These are phyloP conservation scores for Podaxis sp. DNA, from an alignment of 768 basidiomycete species.

Conservation along the genomic window DNA sequence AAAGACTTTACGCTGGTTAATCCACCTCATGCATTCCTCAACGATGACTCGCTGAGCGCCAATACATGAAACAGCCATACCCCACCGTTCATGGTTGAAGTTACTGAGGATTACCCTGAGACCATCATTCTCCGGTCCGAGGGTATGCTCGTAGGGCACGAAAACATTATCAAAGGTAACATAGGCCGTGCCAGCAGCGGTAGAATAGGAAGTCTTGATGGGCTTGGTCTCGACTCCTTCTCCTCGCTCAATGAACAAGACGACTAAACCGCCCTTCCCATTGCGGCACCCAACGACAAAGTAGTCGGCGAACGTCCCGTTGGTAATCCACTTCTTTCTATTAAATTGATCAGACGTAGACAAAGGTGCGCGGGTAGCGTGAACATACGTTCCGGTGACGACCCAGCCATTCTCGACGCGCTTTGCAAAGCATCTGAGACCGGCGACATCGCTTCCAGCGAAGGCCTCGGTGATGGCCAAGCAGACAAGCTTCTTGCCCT, in stretches of 20 bases:
- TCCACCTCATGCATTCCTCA: conserved; percentile 82
- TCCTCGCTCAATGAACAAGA: conserved; percentile 32
- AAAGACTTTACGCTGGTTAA: conserved; percentile 81
- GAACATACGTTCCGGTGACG: conserved; percentile 74
- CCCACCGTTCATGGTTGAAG: conserved; percentile 91
- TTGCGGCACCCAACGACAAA: conserved; percentile 64
- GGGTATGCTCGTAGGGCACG: conserved; percentile 84
- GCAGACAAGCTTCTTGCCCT: conserved; percentile 69
- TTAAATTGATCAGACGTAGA: not conserved
- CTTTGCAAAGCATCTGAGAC: conserved; percentile 69
- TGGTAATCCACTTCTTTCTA: conserved; percentile 78
- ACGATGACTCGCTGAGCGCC: conserved; percentile 60
- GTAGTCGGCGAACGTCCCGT: conserved; percentile 70
- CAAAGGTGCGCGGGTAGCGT: not conserved
- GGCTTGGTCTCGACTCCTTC: conserved; percentile 71
- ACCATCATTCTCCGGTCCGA: conserved; percentile 52
- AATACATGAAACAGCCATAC: conserved; percentile 59
- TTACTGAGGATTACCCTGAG: conserved; percentile 51
- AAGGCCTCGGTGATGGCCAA: conserved; percentile 87
- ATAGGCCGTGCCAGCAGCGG: conserved; percentile 82
- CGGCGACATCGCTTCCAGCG: conserved; percentile 74
- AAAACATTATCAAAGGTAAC: conserved; percentile 81
- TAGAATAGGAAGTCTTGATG: conserved; percentile 76
- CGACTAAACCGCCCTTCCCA: conserved; percentile 38
- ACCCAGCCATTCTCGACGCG: conserved; percentile 74